phyloP scores from a whole-genome alignment of 306 rosid species.

The Castanea crenata region DNA sequence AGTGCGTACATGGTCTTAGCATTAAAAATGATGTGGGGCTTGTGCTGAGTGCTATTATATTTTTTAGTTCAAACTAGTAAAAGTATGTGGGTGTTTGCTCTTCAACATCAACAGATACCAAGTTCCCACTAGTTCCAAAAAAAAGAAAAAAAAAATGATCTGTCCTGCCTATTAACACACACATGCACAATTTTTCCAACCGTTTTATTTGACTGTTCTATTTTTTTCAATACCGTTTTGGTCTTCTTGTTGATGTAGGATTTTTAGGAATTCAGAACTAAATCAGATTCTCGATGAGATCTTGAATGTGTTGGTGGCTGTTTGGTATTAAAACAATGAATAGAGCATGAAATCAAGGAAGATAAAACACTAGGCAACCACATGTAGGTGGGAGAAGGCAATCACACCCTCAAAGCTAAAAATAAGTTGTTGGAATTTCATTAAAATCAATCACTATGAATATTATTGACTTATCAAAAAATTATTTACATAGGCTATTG shows the following conservation, averaged over 20 bases:
- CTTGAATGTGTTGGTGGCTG: too few relatives aligned
- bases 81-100: neutral
- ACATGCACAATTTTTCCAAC: neutral
- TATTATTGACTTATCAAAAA: too few relatives aligned
- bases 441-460: too few relatives aligned
- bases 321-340: too few relatives aligned
- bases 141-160: neutral
- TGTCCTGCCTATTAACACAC: neutral
- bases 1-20: neutral
- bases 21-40: neutral
- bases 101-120: neutral
- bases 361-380: too few relatives aligned
- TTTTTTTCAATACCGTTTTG: neutral
- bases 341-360: too few relatives aligned
- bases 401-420: too few relatives aligned
- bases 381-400: too few relatives aligned
- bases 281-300: too few relatives aligned
- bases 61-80: neutral
- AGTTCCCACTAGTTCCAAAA: neutral
- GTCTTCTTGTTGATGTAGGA: neutral
- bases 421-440: too few relatives aligned
- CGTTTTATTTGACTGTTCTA: neutral
- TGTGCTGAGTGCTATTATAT: neutral
- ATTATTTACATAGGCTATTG: too few relatives aligned
- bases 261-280: too few relatives aligned